Percentiles rank a stretch among this genome's conserved stretches.
Conservation (phyloP, 2,329 filamentous ascomycete genomes). For the Phaeoacremonium minimum region DNA sequence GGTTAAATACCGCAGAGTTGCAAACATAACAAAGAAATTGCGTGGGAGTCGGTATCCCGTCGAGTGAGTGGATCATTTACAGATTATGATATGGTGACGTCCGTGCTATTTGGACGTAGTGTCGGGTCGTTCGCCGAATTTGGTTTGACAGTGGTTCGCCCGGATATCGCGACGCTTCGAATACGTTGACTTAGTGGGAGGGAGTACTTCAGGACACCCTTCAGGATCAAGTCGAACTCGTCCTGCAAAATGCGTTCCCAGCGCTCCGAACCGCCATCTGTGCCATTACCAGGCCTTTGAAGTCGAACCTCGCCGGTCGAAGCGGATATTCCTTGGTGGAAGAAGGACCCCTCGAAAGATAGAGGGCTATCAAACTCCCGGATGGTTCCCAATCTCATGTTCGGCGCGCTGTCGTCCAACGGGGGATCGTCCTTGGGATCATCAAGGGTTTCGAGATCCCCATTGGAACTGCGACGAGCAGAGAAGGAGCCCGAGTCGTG, state of each 20-base stretch:
- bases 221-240: constrained; percentile 88
- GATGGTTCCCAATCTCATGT: constrained; percentile 88
- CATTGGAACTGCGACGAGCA: constrained; percentile 2
- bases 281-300: constrained; percentile 79
- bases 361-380: constrained; percentile 83
- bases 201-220: constrained; percentile 83
- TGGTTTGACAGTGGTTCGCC: constrained; percentile 55
- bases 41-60: neutral
- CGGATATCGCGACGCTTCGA: constrained; percentile 56
- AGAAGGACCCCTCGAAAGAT: constrained; percentile 84
- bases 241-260: constrained; percentile 91
- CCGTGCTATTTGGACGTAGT: constrained; percentile 31
- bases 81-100: constrained; percentile 10
- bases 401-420: constrained; percentile 66
- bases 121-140: constrained; percentile 55
- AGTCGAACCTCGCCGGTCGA: constrained; percentile 84
- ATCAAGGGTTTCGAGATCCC: constrained; percentile 16
- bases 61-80: neutral
- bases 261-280: constrained; percentile 75
- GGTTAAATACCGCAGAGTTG: too few species aligned
- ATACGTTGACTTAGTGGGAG: constrained; percentile 58
- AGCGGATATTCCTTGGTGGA: constrained; percentile 66
- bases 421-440: constrained; percentile 50
- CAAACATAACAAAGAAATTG: neutral
- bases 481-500: constrained; percentile 12